These are phyloP conservation scores for Caryopteris hybrid DNA, from an alignment of 305 asterid species.

Conservation along the genomic window DNA sequence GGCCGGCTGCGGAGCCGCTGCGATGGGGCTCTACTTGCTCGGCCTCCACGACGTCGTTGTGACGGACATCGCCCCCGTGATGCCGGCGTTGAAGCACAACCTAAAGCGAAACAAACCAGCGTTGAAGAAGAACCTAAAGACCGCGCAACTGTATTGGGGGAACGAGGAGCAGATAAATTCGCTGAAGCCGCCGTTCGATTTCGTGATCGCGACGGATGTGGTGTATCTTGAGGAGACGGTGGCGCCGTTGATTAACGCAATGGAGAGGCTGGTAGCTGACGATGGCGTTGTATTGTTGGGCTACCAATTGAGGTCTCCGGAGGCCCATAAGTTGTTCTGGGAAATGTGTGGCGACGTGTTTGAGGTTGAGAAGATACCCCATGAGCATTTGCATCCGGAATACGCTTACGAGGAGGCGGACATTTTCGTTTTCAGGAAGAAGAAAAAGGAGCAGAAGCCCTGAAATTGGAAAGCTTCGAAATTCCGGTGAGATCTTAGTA, in stretches of 20 bases:
- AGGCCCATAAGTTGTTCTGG: conserved; percentile 81
- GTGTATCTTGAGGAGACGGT: conserved; percentile 87
- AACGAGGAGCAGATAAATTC: conserved; percentile 55
- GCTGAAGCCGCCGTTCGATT: conserved; percentile 67
- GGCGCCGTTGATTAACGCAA: conserved; percentile 54
- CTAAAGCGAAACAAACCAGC: conserved; percentile 71
- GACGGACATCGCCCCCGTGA: conserved; percentile 87
- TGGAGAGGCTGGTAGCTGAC: conserved; percentile 64
- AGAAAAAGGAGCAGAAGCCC: conserved; percentile 29
- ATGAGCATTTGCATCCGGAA: conserved; percentile 79
- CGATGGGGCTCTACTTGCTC: conserved; percentile 77
- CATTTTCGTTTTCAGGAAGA: conserved; percentile 66
- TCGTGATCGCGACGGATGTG: conserved; percentile 81
- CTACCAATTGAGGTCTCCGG: conserved; percentile 80
- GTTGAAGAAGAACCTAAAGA: conserved; percentile 54
- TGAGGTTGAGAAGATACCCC: conserved; percentile 68
- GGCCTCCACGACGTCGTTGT: conserved; percentile 71
- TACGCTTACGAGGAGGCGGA: conserved; percentile 86
- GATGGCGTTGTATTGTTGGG: conserved; percentile 82
- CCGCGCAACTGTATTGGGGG: conserved; percentile 67
- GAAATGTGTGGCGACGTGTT: conserved; percentile 47
- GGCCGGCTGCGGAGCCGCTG: conserved; percentile 86
- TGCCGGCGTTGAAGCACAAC: conserved; percentile 92
- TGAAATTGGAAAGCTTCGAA: conserved; percentile 1
- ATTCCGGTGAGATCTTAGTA: conserved; percentile 22